Evolutionary conservation across 2,329 filamentous ascomycete species (phyloP).

Genomic region (Monosporascus sp.): DNA sequence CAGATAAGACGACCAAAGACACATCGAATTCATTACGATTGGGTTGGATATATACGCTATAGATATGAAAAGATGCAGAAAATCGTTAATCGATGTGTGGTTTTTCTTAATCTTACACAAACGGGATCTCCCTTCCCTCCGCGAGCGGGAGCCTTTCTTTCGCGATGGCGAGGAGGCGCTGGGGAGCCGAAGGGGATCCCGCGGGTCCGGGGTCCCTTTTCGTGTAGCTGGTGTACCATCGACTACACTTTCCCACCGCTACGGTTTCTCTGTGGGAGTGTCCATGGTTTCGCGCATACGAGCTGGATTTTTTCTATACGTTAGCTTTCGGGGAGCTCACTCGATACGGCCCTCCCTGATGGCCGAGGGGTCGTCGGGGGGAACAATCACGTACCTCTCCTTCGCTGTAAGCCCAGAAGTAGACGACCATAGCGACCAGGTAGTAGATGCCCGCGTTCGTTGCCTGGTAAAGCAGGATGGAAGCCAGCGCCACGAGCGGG

Average conservation of each 20-base stretch:
- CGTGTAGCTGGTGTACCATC: slow-evolving; percentile 25
- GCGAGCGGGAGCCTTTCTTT: neutral
- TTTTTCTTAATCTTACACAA: neutral
- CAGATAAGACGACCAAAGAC: too few species aligned
- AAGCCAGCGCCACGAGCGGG: slow-evolving; percentile 69
- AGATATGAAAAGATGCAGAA: neutral
- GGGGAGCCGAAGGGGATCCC: neutral
- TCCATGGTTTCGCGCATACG: slow-evolving; percentile 66
- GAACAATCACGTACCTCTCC: slow-evolving; percentile 64
- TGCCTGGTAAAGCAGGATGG: slow-evolving; percentile 80
- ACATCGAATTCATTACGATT: neutral
- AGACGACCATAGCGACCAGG: slow-evolving; percentile 74
- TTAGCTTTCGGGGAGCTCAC: slow-evolving; percentile 1
- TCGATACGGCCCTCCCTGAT: too few species aligned
- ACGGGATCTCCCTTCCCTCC: neutral
- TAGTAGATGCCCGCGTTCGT: slow-evolving; percentile 94
- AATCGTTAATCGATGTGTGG: neutral
- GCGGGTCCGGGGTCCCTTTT: neutral
- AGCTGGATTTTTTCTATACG: slow-evolving; percentile 37
- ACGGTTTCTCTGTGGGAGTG: slow-evolving; percentile 52
- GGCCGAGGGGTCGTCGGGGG: too few species aligned
- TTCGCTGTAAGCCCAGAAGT: slow-evolving; percentile 97
- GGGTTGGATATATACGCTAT: neutral
- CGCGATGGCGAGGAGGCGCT: neutral
- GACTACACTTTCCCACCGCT: slow-evolving; percentile 32